Conservation (phyloP, 306 rosid genomes). For the Lotus japonicus region DNA sequence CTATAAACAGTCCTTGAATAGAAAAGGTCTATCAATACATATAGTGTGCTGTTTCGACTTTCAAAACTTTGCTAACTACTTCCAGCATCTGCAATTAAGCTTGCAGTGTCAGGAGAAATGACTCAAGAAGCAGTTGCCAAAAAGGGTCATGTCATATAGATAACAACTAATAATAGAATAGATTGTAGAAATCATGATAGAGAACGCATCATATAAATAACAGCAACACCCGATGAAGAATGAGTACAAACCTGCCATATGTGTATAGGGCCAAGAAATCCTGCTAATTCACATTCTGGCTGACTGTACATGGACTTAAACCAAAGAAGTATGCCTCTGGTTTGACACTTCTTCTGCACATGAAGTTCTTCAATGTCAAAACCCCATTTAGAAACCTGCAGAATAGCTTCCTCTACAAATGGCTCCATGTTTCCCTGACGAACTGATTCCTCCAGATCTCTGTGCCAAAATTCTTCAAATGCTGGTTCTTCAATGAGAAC, state of each 20-base stretch:
- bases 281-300: constrained; percentile 72
- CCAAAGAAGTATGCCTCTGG: constrained; percentile 73
- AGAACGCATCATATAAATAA: background rate
- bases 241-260: constrained; percentile 78
- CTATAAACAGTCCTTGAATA: no score
- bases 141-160: no score
- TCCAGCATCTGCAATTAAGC: no score
- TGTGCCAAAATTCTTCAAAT: constrained; percentile 57
- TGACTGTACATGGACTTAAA: constrained; percentile 68
- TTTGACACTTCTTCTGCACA: constrained; percentile 65
- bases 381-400: constrained; percentile 87
- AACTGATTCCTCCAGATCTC: constrained; percentile 88
- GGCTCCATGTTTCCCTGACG: constrained; percentile 67
- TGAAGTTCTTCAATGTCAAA: constrained; percentile 70
- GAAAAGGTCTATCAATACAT: no score
- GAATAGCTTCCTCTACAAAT: constrained; percentile 70
- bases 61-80: no score
- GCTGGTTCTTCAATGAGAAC: constrained; percentile 57
- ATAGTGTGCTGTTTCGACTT: no score
- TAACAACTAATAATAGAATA: background rate
- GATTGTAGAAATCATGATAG: background rate
- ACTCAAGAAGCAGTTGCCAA: no score
- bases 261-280: constrained; percentile 82
- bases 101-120: no score
- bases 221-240: background rate